Base-by-base conservation (phyloP, 805 yeast species). In the Metschnikowia shivogae region DNA sequence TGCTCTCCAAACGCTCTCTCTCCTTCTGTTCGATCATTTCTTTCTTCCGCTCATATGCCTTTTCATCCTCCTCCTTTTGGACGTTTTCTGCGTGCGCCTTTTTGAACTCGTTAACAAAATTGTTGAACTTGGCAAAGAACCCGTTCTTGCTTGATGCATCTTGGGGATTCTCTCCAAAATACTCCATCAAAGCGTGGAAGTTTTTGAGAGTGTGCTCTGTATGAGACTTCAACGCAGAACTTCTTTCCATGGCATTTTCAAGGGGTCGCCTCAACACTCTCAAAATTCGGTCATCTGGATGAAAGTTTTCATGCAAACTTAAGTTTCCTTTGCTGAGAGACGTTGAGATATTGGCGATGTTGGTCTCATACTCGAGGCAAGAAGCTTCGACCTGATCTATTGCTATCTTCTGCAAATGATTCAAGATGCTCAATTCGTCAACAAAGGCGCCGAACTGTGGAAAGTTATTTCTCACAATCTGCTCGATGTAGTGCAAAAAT, bases 401-500 rank as follows among this genome's bases (percentile, higher is more conserved):
- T 0, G 95, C 82, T 8, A 89, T 67, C 52, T 86, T 89, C 6
- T 87, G 77, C 6, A 86, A 86, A 44, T 73, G 67, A 48, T 70
- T 57, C 49, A 84, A 72, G 41, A 82, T 71, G 53, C 74, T 64
- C 59, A 86, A 65, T 43, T 93, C 97, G 39, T 82, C 82, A n/a
- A 84, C 72, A 62, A 93, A 92, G 0, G 70, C 68, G 26, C 84
- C 82, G 55, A 81, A 75, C 35, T 87, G 87, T 1, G 97, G 96
- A 62, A 88, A 88, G 27, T 86, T 81, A 36, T 78, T 81, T 52
- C 99, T 73, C n/a, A 95, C 78, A 37, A 89, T 80, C 55, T 81
- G 86, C 63, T 93, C 99, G 44, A 95, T 89, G 63, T 90, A 90
- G 61, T 95, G 96, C 56, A 93, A 67, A 58, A 93, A 90, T 1